Evolutionary conservation across 73 alveolate species (phyloP), one percentile per base, ranked within the genome.

Genomic region (Diophrys appendiculata): DNA sequence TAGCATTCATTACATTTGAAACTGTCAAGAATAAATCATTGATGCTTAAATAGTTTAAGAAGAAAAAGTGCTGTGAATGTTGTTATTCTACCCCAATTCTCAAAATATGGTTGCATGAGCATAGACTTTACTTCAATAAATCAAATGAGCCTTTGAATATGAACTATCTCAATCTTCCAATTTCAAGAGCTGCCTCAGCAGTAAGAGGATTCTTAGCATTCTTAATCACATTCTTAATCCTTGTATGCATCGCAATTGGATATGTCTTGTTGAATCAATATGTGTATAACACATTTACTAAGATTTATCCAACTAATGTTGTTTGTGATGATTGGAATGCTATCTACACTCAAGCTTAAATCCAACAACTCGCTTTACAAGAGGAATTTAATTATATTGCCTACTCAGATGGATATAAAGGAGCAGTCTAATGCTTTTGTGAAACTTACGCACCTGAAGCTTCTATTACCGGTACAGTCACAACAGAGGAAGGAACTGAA

Each of bases 1-100:
- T 72, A 28, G 89, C 83, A 25, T 72, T 81, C 31, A 43, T 81
- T 0, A 81, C 89, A 2, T 81, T 81, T 30, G 89, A 81, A 35
- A 54, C 5, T 54, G 89, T 69, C 54, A 79, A 72, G 27, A 43
- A 11, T 5, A 43, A 43, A 18, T 11, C 5, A 43, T 5, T 18
- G 18, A 18, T 18, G 5, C 18, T 11, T 18, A 11, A 5, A 11
- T 5, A 43, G 60, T 43, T 11, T 18, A 43, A 43, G 60, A 43
- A 18, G 18, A 43, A 43, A 18, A 43, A 43, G 60, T 43, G 60
- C 18, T 43, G 60, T 43, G 60, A 43, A 18, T 43, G 60, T 43
- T 43, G 60, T 43, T 43, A 43, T 18, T 11, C n/a, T 18, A 43
- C 5, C 5, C 60, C 60, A 11, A 43, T 43, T 43, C 60, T 43